These are phyloP conservation scores for Sclerotinia trifoliorum DNA, from an alignment of 2,329 filamentous ascomycete genomes.

Conservation along the genomic window DNA sequence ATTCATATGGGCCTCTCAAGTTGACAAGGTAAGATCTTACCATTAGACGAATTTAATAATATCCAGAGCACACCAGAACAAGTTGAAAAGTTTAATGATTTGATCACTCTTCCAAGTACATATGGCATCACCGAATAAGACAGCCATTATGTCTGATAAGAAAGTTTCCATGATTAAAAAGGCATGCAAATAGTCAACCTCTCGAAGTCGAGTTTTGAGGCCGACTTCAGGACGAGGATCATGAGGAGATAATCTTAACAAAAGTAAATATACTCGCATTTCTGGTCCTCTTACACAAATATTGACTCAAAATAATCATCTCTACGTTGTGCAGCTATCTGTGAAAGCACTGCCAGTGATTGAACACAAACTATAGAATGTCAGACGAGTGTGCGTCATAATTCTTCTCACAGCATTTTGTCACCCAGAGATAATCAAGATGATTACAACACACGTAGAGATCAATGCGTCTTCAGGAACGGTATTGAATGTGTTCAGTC, in stretches of 20 bases:
- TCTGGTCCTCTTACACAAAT: not conserved
- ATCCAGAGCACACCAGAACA: not conserved
- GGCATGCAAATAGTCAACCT: not conserved
- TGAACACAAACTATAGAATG: too few species aligned
- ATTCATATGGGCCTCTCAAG: not conserved
- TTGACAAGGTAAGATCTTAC: not conserved
- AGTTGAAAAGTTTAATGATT: not conserved
- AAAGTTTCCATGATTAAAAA: not conserved
- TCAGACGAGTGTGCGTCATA: too few species aligned
- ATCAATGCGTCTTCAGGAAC: not conserved
- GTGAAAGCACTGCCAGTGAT: conserved; percentile 33
- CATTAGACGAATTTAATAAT: not conserved
- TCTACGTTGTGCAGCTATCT: conserved; percentile 38
- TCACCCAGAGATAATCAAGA: not conserved
- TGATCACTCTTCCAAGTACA: not conserved
- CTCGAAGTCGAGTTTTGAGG: not conserved
- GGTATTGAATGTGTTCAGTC: not conserved
- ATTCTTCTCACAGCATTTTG: too few species aligned
- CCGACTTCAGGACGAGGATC: not conserved
- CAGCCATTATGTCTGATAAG: not conserved
- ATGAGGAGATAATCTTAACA: not conserved
- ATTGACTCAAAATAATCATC: conserved; percentile 41
- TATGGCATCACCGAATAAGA: not conserved
- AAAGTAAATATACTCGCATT: not conserved
- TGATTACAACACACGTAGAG: conserved; percentile 9